Base-by-base conservation (phyloP, 2,329 filamentous ascomycete genomes). In the Aulographum hederae region DNA sequence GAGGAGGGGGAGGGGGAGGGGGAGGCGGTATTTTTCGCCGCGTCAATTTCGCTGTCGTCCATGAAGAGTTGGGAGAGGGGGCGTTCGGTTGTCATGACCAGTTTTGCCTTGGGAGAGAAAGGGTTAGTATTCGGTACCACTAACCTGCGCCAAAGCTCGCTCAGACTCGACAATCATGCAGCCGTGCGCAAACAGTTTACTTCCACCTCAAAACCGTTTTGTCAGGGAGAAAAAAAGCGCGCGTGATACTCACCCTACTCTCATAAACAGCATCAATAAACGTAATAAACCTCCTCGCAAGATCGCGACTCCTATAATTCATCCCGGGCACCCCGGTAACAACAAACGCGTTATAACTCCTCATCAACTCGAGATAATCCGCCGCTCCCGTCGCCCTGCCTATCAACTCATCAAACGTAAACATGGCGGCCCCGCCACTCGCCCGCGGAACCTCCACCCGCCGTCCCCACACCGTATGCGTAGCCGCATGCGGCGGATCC, bases 201-300 rank as follows among this genome's bases (percentile, higher is more conserved):
- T 15, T 25, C 6, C 11, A 18, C n/a, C 19, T 15, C 18, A 12
- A 11, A 4, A 3, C 18, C n/a, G 14, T 32, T 30, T 26, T 30
- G 15, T 23, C 26, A 3, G 13, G 35, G 20, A 32, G 17, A 18
- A 18, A 21, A 18, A 12, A 6, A 11, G n/a, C n/a, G n/a, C n/a
- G n/a, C n/a, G n/a, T n/a, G n/a, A n/a, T n/a, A 46, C 59, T 36
- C 49, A 69, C 66, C 43, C 64, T 54, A 39, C 57, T 63, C 54
- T 98, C 89, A 48, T 98, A 98, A 4, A 94, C 77, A 4, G 89
- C 86, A 50, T 98, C 89, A 41, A 98, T 81, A 44, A 98, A 94
- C 0, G 86, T 98, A 51, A 98, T 98, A 54, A 98, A 94, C 4
- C 89, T 68, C 10, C 89, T 64, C 0, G 89, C 89, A 25, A 93